A percentile compares a stretch with the other conserved stretches of the same genome.
These are phyloP conservation scores for Suillus discolor DNA, from an alignment of 768 basidiomycete genomes.

Conservation along the genomic window DNA sequence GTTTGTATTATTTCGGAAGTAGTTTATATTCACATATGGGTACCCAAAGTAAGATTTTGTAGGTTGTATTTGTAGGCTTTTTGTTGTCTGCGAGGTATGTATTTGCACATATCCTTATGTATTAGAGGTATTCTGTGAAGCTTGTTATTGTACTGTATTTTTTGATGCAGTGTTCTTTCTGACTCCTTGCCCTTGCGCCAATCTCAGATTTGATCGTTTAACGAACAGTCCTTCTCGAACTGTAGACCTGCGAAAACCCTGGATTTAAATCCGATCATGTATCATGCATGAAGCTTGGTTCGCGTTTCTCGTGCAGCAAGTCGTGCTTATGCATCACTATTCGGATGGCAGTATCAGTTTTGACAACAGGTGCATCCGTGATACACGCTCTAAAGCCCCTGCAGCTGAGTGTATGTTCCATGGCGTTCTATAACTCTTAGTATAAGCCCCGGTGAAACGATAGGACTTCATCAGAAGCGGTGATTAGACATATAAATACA, in stretches of 20 bases:
- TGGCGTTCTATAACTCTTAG: neutral
- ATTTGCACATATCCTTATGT: neutral
- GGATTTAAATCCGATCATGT: neutral
- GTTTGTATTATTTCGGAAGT: neutral
- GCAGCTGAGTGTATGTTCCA: neutral
- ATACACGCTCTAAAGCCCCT: neutral
- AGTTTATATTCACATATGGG: neutral
- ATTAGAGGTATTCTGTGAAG: neutral
- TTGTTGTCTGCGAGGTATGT: neutral
- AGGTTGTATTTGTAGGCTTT: neutral
- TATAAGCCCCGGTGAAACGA: neutral
- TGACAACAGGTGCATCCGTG: neutral
- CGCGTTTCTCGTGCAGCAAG: neutral
- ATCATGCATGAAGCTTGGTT: neutral
- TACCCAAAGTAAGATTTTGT: neutral
- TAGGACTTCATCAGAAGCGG: neutral
- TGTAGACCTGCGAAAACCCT: neutral
- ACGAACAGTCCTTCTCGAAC: neutral
- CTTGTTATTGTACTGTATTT: neutral
- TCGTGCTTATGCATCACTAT: neutral
- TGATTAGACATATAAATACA: neutral
- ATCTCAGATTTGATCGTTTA: neutral
- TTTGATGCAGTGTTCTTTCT: neutral
- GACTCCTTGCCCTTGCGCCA: neutral
- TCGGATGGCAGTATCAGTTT: neutral